These are phyloP conservation scores for Gossypioides kirkii DNA, from an alignment of 345 rosid genomes.

Conservation along the genomic window DNA sequence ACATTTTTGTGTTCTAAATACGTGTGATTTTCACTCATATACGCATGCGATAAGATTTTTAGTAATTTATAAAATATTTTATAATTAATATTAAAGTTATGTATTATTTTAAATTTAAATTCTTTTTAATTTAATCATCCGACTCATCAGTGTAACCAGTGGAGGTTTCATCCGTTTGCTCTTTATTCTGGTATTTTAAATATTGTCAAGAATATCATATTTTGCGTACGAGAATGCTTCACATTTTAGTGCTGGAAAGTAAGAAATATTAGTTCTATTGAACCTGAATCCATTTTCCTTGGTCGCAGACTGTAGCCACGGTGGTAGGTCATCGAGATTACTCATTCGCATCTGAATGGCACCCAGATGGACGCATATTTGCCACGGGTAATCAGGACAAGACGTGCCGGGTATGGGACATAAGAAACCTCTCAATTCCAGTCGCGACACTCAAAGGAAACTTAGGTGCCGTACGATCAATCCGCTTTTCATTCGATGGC, in stretches of 20 bases:
- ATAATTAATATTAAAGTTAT: too few relatives aligned
- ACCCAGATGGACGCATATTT: slow-evolving; percentile 47
- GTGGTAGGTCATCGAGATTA: slow-evolving; percentile 50
- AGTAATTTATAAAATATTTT: too few relatives aligned
- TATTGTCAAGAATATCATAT: too few relatives aligned
- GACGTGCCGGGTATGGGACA: slow-evolving; percentile 62
- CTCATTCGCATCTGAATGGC: slow-evolving; percentile 68
- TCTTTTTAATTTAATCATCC: too few relatives aligned
- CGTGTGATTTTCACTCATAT: too few relatives aligned
- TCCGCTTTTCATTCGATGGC: slow-evolving; percentile 52
- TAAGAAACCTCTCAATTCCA: slow-evolving; percentile 39
- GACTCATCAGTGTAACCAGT: too few relatives aligned
- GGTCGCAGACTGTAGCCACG: slow-evolving; percentile 29
- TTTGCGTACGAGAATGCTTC: neutral
- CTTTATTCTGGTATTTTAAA: too few relatives aligned
- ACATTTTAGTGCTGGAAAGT: too few relatives aligned
- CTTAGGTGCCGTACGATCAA: slow-evolving; percentile 50
- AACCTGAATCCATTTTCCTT: neutral
- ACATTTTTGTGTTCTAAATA: too few relatives aligned
- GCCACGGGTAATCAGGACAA: slow-evolving; percentile 69
- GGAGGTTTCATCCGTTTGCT: too few relatives aligned
- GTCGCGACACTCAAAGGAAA: slow-evolving; percentile 47
- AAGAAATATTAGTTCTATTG: neutral
- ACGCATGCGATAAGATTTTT: too few relatives aligned
- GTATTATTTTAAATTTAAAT: too few relatives aligned